A percentile compares a stretch with the other conserved stretches of the same genome.
These are phyloP conservation scores for Corymbia citriodora DNA, from an alignment of 441 rosid genomes.

Conservation along the genomic window DNA sequence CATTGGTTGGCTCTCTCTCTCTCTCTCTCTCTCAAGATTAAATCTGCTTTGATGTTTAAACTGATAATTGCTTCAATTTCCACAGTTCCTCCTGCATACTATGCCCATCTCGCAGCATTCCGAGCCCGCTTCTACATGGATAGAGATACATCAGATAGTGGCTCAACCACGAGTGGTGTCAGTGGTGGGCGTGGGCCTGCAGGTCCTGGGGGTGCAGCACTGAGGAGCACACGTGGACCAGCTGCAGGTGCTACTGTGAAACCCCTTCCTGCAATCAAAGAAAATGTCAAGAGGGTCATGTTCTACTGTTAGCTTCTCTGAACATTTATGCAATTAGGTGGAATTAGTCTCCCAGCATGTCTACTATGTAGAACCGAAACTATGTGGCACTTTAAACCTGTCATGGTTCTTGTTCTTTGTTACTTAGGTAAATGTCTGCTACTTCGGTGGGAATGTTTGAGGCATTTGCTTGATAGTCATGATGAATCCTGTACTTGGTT, in stretches of 20 bases:
- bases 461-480: background rate
- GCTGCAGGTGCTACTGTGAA: slow-evolving; percentile 51
- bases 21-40: background rate
- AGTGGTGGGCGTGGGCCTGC: slow-evolving; percentile 40
- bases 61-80: background rate
- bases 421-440: background rate
- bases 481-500: background rate
- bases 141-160: slow-evolving; percentile 97
- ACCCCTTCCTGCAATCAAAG: slow-evolving; percentile 77
- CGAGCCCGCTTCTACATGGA: slow-evolving; percentile 97
- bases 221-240: slow-evolving; percentile 57
- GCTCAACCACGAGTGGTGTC: slow-evolving; percentile 76
- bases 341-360: background rate
- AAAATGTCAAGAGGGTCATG: slow-evolving; percentile 85
- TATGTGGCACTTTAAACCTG: background rate
- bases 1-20: background rate
- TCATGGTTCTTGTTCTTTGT: background rate
- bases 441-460: background rate
- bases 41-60: background rate
- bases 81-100: slow-evolving; percentile 97
- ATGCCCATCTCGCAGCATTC: slow-evolving; percentile 96
- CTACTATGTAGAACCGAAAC: background rate
- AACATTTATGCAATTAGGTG: background rate
- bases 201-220: slow-evolving; percentile 36
- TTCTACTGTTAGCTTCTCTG: slow-evolving; percentile 46